Conservation (phyloP, 2,329 filamentous ascomycete genomes). For the Mycosphaerelloides madeirae region DNA sequence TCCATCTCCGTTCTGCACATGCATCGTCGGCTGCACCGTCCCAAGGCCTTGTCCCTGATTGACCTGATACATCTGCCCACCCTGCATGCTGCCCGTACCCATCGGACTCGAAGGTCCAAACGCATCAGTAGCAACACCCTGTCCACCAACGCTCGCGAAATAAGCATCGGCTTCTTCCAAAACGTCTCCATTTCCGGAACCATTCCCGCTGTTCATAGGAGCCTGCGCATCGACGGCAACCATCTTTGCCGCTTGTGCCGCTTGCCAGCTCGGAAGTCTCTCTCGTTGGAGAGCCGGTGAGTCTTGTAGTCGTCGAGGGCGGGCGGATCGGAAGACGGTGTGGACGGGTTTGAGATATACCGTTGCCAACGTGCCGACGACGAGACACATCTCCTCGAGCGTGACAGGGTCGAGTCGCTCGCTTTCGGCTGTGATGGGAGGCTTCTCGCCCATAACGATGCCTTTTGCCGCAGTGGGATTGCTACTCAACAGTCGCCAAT, state of each 20-base stretch:
- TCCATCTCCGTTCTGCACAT: slow-evolving; percentile 48
- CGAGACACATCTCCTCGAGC: slow-evolving; percentile 94
- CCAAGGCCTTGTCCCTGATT: slow-evolving; percentile 77
- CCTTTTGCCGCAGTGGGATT: slow-evolving; percentile 81
- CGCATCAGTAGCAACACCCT: slow-evolving; percentile 62
- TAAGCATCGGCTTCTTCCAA: slow-evolving; percentile 82
- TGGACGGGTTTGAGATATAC: slow-evolving; percentile 98
- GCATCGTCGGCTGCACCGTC: slow-evolving; percentile 64
- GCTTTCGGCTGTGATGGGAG: slow-evolving; percentile 89
- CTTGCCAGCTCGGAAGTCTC: slow-evolving; percentile 54
- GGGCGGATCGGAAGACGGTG: slow-evolving; percentile 87
- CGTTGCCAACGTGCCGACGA: slow-evolving; percentile 90
- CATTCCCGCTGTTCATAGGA: slow-evolving; percentile 49
- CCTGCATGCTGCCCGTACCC: slow-evolving; percentile 20
- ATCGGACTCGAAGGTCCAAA: slow-evolving; percentile 32
- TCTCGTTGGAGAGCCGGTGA: slow-evolving; percentile 81
- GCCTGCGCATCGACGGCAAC: slow-evolving; percentile 49
- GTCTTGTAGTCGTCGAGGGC: slow-evolving; percentile 72
- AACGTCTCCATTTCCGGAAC: slow-evolving; percentile 22
- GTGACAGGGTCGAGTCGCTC: slow-evolving; percentile 89
- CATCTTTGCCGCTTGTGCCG: slow-evolving; percentile 31
- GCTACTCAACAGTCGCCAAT: slow-evolving; percentile 92
- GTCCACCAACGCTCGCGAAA: slow-evolving; percentile 70
- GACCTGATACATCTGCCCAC: slow-evolving; percentile 60
- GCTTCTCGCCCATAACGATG: slow-evolving; percentile 96